These are phyloP conservation scores for Acanthamoeba royreba DNA, from an alignment of 208 protist genomes.

Conservation along the genomic window DNA sequence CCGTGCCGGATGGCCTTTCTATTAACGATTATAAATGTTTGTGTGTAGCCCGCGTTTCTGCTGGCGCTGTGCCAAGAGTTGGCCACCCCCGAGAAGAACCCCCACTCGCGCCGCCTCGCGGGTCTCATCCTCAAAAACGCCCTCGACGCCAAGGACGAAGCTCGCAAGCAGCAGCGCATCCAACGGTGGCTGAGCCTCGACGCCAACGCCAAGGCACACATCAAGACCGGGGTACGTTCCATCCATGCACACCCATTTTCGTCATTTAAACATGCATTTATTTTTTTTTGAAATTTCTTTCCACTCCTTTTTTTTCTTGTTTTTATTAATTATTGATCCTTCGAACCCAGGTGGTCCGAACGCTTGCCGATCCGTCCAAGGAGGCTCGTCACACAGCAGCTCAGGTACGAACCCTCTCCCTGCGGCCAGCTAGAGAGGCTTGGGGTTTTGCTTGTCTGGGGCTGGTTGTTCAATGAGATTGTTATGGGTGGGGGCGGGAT, in stretches of 20 bases:
- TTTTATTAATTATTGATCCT: neutral
- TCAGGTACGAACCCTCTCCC: slow-evolving; percentile 71
- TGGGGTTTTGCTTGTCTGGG: neutral
- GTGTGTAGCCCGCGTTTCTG: slow-evolving; percentile 81
- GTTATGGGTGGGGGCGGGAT: neutral
- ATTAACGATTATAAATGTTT: neutral
- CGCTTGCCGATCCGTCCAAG: slow-evolving; percentile 81
- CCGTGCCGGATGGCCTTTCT: no score
- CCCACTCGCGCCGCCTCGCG: slow-evolving; percentile 86
- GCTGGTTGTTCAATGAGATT: neutral
- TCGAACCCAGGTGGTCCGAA: slow-evolving; percentile 83
- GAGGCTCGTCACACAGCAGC: slow-evolving; percentile 90
- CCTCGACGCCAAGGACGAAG: slow-evolving; percentile 85
- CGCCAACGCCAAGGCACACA: slow-evolving; percentile 8
- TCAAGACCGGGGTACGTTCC: slow-evolving; percentile 61
- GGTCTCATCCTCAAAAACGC: slow-evolving; percentile 93
- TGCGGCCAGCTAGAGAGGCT: neutral
- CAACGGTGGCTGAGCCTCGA: slow-evolving; percentile 58
- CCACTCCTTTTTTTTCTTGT: neutral
- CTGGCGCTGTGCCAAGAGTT: slow-evolving; percentile 87
- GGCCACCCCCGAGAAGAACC: slow-evolving; percentile 86
- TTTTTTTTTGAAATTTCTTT: neutral
- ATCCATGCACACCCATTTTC: slow-evolving; percentile 81
- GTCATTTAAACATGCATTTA: slow-evolving; percentile 74
- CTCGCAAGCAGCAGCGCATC: slow-evolving; percentile 61